Conservation (phyloP, 2,329 filamentous ascomycete species). For the Exophiala oligosperma region DNA sequence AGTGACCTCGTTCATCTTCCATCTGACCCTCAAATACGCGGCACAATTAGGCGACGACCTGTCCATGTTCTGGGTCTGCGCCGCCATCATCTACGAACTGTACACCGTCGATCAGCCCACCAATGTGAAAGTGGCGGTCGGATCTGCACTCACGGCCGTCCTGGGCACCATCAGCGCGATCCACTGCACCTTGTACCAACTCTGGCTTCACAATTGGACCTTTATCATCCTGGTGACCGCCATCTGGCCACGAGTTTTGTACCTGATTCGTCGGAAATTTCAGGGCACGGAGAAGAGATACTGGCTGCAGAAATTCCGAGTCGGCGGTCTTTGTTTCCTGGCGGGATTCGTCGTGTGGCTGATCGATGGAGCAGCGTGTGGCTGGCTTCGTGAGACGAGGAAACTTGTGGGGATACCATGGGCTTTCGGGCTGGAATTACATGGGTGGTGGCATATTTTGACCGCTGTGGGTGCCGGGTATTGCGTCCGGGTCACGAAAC, state of each 20-base stretch:
- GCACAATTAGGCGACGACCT: slow-evolving; percentile 25
- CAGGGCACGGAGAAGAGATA: slow-evolving; percentile 12
- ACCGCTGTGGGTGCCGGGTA: slow-evolving; percentile 27
- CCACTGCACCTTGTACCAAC: slow-evolving; percentile 19
- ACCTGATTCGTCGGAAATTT: slow-evolving; percentile 16
- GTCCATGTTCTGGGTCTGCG: slow-evolving; percentile 28
- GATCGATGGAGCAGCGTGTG: slow-evolving; percentile 31
- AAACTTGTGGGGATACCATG: slow-evolving; percentile 29
- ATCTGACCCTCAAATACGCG: slow-evolving; percentile 30
- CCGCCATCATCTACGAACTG: slow-evolving; percentile 24
- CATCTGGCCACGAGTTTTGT: slow-evolving; percentile 22
- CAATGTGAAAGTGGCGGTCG: slow-evolving; percentile 10
- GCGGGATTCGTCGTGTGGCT: slow-evolving; percentile 30
- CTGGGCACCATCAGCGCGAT: slow-evolving; percentile 23
- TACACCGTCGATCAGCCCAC: slow-evolving; percentile 19
- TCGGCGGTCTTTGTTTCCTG: slow-evolving; percentile 21
- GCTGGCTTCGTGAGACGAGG: slow-evolving; percentile 22
- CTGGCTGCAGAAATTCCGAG: slow-evolving; percentile 19
- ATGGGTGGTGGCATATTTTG: slow-evolving; percentile 34
- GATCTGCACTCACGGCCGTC: slow-evolving; percentile 12
- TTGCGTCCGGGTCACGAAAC: slow-evolving; percentile 24
- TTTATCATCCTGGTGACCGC: slow-evolving; percentile 21
- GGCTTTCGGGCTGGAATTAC: slow-evolving; percentile 33
- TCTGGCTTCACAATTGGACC: slow-evolving; percentile 22
- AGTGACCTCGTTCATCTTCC: slow-evolving; percentile 27